Evolutionary conservation across 345 rosid genomes (phyloP), one percentile per base, ranked within the genome.

Genomic region (Acer campestre): DNA sequence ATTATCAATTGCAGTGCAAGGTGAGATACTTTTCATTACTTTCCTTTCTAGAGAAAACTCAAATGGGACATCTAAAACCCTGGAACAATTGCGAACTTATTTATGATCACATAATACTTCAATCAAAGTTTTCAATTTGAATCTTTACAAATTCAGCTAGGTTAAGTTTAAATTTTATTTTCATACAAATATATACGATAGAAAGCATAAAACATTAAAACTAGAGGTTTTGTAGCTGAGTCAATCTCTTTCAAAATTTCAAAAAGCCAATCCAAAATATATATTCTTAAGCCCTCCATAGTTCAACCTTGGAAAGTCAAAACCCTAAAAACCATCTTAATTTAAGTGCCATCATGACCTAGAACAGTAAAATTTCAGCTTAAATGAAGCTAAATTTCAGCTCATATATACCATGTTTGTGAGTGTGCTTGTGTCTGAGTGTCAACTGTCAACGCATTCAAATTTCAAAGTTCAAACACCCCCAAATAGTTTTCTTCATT

Each of bases 401-500:
- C 31, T 63, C 77, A 77, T 9, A 8, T 55, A 67, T 70, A 56
- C 61, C 38, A 35, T 77, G 51, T 27, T 20, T 42, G 38, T 48
- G 7, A 40, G 12, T 70, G 61, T n/a, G 9, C 16, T 22, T 31
- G 11, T 53, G 55, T 14, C 27, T 23, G 44, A 16, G 49, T 73
- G 14, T 23, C 4, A 40, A 13, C 14, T 73, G 14, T 23, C 4
- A 40, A 13, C 14, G 14, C 22, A 23, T 20, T 42, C 55, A 22
- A 59, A 73, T 40, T 73, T 40, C 75, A 68, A 70, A 23, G 8
- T 7, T 49, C 31, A 73, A 73, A 73, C 65, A 31, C 7, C 14
- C 20, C 12, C 31, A 20, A 56, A 7, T 17, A 56, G 10, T 56
- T 56, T 6, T 56, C n/a, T 12, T 53, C 10, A 31, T 67, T 35